These are phyloP conservation scores for Onygenales sp. DNA, from an alignment of 2,329 filamentous ascomycete genomes.

Conservation along the genomic window DNA sequence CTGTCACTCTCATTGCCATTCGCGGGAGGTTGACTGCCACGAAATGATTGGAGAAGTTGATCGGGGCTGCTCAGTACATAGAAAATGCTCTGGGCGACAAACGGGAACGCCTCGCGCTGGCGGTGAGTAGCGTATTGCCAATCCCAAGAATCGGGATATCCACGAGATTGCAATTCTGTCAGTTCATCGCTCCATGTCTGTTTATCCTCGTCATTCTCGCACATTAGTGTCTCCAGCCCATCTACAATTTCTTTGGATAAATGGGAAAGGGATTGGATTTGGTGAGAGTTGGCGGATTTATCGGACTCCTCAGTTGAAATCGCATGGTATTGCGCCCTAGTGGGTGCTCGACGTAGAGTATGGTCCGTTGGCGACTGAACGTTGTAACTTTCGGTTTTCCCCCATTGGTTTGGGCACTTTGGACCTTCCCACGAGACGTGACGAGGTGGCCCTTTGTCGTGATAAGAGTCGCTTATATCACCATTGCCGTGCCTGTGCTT, in stretches of 20 bases:
- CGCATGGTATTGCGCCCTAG: neutral
- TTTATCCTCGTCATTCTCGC: constrained; percentile 27
- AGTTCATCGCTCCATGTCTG: constrained; percentile 29
- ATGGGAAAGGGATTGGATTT: constrained; percentile 15
- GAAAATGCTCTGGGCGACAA: constrained; percentile 35
- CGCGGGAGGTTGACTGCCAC: constrained; percentile 9
- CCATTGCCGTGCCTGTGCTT: constrained; percentile 25
- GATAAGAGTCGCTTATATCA: constrained; percentile 13
- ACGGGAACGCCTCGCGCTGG: constrained; percentile 30
- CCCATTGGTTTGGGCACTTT: constrained; percentile 22
- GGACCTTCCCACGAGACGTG: constrained; percentile 31
- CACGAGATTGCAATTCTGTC: constrained; percentile 24
- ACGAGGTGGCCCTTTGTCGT: constrained; percentile 21
- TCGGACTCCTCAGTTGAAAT: neutral
- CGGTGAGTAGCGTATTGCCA: constrained; percentile 28
- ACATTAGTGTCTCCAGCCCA: constrained; percentile 26
- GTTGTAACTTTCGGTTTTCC: constrained; percentile 10
- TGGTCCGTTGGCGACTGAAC: constrained; percentile 1
- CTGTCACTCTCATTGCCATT: constrained; percentile 4
- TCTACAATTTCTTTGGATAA: constrained; percentile 29
- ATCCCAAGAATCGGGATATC: constrained; percentile 27
- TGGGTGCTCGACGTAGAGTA: neutral
- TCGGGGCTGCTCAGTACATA: constrained; percentile 33
- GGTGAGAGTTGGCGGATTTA: neutral
- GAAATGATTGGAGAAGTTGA: constrained; percentile 34